Base-by-base conservation (phyloP, 1,139 yeast genomes). In the Pichia sp. region DNA sequence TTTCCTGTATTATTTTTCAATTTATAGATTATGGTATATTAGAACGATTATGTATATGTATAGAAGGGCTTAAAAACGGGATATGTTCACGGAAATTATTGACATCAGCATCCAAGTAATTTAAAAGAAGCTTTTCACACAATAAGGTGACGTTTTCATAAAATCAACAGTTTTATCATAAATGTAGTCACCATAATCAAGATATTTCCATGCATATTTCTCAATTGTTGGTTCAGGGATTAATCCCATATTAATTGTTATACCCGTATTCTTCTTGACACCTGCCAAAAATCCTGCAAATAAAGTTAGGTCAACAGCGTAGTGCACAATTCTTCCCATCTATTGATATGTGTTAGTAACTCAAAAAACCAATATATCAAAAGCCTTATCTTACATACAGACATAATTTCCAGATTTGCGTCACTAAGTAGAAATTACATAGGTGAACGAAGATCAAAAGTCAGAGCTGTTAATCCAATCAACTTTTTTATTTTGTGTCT, bases 251-350 rank as follows among this genome's bases (percentile, higher is more conserved):
- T 70, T 69, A 28, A 71, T 69, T 1, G 86, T 74, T 34, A 89
- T 67, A 0, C 97, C 97, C 4, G 96, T 82, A 52, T 80, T 79
- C 59, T 95, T 76, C 63, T 82, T 85, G 39, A 91, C 78, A 2
- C 96, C 97, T 1, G 97, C 95, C 42, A 91, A 68, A 41, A 88
- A 74, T 0, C 95, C 82, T 1, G 96, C 83, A 5, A 86, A 69
- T 34, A 91, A 69, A 2, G 81, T 77, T 35, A 88, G 69, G 59
- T 91, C 97, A 33, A 81, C 64, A 3, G 88, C 72, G 40, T 72
- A 54, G 61, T 91, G 97, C 42, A 80, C 59, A 4, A 71, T 58
- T 68, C 71, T 82, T 11, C 53, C 46, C 12, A 55, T 31, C 42
- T 38, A 11, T 10, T 7, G n/a, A 6, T 28, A 21, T 14, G n/a